Evolutionary conservation across 2,329 filamentous ascomycete genomes (phyloP).

Genomic region (Fusarium clavum): DNA sequence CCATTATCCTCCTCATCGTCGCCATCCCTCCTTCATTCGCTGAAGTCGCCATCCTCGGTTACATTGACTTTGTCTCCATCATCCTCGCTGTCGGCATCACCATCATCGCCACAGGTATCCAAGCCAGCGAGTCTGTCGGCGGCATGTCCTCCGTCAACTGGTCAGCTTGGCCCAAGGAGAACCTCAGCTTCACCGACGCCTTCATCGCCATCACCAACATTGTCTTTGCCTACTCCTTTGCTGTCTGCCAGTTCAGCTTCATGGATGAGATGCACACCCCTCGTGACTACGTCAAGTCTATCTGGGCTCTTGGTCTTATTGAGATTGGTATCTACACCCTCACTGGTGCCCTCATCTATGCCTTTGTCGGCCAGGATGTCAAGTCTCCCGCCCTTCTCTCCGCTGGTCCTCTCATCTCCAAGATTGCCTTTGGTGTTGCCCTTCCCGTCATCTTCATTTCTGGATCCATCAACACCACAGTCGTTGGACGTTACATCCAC

Average conservation of each 20-base stretch:
- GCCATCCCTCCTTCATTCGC: constrained; percentile 62
- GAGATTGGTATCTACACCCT: constrained; percentile 75
- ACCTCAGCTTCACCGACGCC: constrained; percentile 62
- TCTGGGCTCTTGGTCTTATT: constrained; percentile 70
- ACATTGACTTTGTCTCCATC: constrained; percentile 71
- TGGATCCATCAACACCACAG: constrained; percentile 73
- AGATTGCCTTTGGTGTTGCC: constrained; percentile 76
- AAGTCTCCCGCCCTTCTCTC: constrained; percentile 75
- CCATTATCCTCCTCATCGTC: constrained; percentile 58
- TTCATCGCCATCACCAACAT: constrained; percentile 76
- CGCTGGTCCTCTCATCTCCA: constrained; percentile 67
- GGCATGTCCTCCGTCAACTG: constrained; percentile 52
- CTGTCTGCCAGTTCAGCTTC: constrained; percentile 64
- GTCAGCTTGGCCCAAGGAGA: constrained; percentile 60
- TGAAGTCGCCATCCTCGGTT: constrained; percentile 62
- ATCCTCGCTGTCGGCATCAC: constrained; percentile 72
- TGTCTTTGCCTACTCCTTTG: constrained; percentile 74
- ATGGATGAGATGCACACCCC: constrained; percentile 67
- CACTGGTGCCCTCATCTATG: constrained; percentile 75
- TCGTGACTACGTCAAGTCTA: constrained; percentile 62
- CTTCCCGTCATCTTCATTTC: constrained; percentile 80
- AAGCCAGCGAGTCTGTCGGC: constrained; percentile 48
- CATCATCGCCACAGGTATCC: constrained; percentile 72
- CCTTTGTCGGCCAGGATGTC: constrained; percentile 73
- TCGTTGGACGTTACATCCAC: constrained; percentile 60